Evolutionary conservation across 345 rosid species (phyloP).

Genomic region (Heritiera fomes): DNA sequence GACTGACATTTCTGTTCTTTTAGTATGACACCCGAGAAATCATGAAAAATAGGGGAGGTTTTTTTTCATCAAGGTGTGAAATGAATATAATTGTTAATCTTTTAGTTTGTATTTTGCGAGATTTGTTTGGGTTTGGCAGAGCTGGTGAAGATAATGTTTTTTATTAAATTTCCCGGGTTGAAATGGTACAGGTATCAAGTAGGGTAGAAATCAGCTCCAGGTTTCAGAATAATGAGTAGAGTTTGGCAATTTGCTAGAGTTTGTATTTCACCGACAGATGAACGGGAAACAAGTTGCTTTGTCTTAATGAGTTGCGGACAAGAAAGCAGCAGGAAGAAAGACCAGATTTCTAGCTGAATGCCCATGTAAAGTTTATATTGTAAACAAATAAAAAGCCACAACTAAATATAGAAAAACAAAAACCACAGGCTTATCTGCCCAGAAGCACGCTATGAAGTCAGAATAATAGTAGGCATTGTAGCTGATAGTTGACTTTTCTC

Average conservation of each 20-base stretch:
- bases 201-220: neutral
- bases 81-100: neutral
- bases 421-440: neutral
- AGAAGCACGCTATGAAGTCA: neutral
- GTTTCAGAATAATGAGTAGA: neutral
- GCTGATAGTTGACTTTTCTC: conserved; percentile 34
- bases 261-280: neutral
- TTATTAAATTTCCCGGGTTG: neutral
- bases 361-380: no score
- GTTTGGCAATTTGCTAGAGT: neutral
- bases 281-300: neutral
- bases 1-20: no score
- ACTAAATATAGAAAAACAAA: neutral
- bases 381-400: no score
- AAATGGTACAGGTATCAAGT: neutral
- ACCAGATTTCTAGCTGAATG: no score
- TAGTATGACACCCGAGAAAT: no score
- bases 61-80: no score
- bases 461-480: conserved; percentile 33
- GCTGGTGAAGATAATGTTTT: neutral
- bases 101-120: neutral
- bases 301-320: neutral
- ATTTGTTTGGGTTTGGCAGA: neutral
- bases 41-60: no score
- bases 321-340: no score